Percentiles rank a stretch among this genome's conserved stretches.
Conservation (phyloP, 2,329 filamentous ascomycete species). For the Fusarium sambucinum region DNA sequence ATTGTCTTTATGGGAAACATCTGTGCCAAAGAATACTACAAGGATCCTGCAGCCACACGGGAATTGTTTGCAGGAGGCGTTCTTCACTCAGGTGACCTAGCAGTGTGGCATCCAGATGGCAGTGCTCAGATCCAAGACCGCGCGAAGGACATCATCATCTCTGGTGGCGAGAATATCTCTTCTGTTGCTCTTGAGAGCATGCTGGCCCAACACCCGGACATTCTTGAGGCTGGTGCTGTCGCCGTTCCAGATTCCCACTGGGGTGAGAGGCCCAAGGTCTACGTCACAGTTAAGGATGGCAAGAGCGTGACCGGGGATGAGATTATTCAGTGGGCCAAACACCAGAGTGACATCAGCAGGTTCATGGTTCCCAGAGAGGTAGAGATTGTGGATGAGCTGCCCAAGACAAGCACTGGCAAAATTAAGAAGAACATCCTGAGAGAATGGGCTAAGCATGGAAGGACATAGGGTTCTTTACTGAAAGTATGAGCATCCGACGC, state of each 20-base stretch:
- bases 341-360: conserved; percentile 82
- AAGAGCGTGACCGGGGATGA: conserved; percentile 64
- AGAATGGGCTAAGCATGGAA: conserved; percentile 74
- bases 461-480: conserved; percentile 19
- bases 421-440: conserved; percentile 93
- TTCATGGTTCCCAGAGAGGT: conserved; percentile 86
- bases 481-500: background rate
- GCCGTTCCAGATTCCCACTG: conserved; percentile 89
- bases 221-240: conserved; percentile 93
- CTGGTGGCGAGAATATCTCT: conserved; percentile 96
- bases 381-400: conserved; percentile 86
- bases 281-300: conserved; percentile 82
- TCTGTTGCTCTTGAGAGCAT: conserved; percentile 92
- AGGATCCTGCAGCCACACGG: conserved; percentile 84
- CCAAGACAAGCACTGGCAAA: conserved; percentile 98
- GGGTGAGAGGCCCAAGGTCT: conserved; percentile 97
- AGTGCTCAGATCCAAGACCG: conserved; percentile 92
- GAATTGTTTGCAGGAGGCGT: conserved; percentile 91
- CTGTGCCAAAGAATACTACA: conserved; percentile 91
- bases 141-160: conserved; percentile 98
- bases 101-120: conserved; percentile 92
- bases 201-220: conserved; percentile 86
- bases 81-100: conserved; percentile 89
- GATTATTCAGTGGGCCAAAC: conserved; percentile 87
- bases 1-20: conserved; percentile 92